These are phyloP conservation scores for Cercospora berteroae DNA, from an alignment of 2,329 filamentous ascomycete species.

Conservation along the genomic window DNA sequence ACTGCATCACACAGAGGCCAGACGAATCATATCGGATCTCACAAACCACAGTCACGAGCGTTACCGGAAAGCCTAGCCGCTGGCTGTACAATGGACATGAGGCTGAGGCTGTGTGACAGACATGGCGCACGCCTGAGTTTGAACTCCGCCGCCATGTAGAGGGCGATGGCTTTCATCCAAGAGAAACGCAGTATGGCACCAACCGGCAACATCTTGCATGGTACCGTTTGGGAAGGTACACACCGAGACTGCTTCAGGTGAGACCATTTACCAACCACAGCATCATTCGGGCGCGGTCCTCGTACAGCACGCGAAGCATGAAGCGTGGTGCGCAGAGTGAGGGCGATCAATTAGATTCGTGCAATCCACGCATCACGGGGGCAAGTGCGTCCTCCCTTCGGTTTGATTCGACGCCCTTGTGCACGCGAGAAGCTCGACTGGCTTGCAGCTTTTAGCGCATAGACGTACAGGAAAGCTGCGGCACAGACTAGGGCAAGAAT, in stretches of 20 bases:
- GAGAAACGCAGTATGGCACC: neutral
- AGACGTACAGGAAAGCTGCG: neutral
- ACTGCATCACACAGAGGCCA: neutral
- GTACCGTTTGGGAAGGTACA: neutral
- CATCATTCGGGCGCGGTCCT: neutral
- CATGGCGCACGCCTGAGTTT: neutral
- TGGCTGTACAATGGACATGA: neutral
- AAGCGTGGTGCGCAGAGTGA: neutral
- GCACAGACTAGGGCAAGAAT: neutral
- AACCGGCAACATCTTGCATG: neutral
- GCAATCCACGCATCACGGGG: too few species aligned
- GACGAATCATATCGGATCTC: neutral
- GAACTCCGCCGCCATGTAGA: neutral
- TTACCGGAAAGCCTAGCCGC: neutral
- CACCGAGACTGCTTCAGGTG: neutral
- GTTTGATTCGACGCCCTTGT: too few species aligned
- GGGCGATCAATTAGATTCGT: neutral
- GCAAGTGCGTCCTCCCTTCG: too few species aligned
- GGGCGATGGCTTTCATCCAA: neutral
- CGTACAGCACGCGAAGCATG: neutral
- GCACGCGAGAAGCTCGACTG: neutral
- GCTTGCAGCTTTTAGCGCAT: neutral
- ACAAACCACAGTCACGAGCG: neutral
- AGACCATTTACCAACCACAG: neutral
- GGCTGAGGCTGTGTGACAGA: neutral